These are phyloP conservation scores for Claviceps sp. DNA, from an alignment of 2,329 filamentous ascomycete species.

Conservation along the genomic window DNA sequence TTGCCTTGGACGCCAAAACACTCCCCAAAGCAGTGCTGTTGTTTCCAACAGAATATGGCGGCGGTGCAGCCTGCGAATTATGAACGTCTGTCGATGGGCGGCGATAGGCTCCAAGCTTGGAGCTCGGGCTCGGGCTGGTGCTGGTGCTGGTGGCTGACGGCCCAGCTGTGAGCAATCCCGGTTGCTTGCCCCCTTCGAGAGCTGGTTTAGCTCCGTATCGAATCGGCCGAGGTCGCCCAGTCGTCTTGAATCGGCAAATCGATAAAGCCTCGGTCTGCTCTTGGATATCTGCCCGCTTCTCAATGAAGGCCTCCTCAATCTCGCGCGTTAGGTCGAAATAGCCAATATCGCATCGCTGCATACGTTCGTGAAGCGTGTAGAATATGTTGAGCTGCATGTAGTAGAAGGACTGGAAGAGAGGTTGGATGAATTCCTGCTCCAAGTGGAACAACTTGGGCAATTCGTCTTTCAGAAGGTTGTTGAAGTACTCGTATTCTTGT, in stretches of 20 bases:
- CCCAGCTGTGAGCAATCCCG: constrained; percentile 38
- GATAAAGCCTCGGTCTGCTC: constrained; percentile 70
- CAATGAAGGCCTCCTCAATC: constrained; percentile 80
- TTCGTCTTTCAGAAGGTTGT: constrained; percentile 92
- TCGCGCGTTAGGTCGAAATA: constrained; percentile 91
- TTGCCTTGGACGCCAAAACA: constrained; percentile 44
- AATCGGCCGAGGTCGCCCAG: constrained; percentile 50
- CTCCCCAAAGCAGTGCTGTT: constrained; percentile 29
- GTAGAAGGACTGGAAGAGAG: constrained; percentile 97
- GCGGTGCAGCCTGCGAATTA: constrained; percentile 39
- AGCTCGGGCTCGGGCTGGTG: constrained; percentile 12
- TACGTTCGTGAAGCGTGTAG: constrained; percentile 94
- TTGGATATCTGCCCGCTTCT: constrained; percentile 79
- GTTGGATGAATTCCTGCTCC: constrained; percentile 89
- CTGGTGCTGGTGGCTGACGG: constrained; percentile 6
- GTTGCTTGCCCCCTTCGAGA: constrained; percentile 33
- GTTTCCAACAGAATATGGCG: constrained; percentile 50
- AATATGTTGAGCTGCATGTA: constrained; percentile 99
- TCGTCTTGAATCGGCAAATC: constrained; percentile 87
- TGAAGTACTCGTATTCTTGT: constrained; percentile 96
- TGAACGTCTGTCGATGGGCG: constrained; percentile 29
- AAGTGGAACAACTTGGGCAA: constrained; percentile 81
- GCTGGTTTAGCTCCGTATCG: constrained; percentile 46
- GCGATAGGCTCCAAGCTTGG: constrained; percentile 23
- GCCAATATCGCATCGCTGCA: constrained; percentile 94